phyloP scores from a whole-genome alignment of 805 yeast species.

The Zygosaccharomyces gambellarensis region DNA sequence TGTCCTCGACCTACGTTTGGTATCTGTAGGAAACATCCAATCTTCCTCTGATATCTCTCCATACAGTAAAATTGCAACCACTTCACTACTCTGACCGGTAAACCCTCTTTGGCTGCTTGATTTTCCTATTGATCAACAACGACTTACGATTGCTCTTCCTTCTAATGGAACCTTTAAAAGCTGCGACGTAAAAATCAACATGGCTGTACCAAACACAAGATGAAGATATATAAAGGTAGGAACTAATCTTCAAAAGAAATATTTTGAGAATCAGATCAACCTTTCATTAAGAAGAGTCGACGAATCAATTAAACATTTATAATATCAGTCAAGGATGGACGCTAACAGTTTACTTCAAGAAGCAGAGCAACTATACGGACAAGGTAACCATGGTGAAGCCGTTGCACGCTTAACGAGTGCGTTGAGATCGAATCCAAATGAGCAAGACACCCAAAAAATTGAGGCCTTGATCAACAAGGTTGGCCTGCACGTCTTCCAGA shows the following conservation, averaged over 20 bases:
- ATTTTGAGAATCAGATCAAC: background rate
- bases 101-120: background rate
- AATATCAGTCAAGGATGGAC: slow-evolving; percentile 16
- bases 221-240: background rate
- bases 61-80: slow-evolving; percentile 3
- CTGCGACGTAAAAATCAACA: background rate
- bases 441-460: slow-evolving; percentile 20
- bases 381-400: slow-evolving; percentile 28
- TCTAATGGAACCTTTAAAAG: background rate
- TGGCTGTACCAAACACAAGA: background rate
- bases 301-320: background rate
- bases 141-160: background rate
- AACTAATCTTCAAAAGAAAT: background rate
- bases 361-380: slow-evolving; percentile 21
- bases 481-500: slow-evolving; percentile 19
- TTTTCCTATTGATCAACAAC: background rate
- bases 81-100: background rate
- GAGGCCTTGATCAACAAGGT: slow-evolving; percentile 24
- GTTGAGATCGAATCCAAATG: slow-evolving; percentile 23
- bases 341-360: slow-evolving; percentile 18
- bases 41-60: slow-evolving; percentile 23
- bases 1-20: slow-evolving; percentile 72
- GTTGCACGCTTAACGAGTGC: slow-evolving; percentile 28
- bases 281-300: background rate
- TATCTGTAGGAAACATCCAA: slow-evolving; percentile 38